phyloP scores from a whole-genome alignment of 2,329 filamentous ascomycete species.

The Alternaria sp. region DNA sequence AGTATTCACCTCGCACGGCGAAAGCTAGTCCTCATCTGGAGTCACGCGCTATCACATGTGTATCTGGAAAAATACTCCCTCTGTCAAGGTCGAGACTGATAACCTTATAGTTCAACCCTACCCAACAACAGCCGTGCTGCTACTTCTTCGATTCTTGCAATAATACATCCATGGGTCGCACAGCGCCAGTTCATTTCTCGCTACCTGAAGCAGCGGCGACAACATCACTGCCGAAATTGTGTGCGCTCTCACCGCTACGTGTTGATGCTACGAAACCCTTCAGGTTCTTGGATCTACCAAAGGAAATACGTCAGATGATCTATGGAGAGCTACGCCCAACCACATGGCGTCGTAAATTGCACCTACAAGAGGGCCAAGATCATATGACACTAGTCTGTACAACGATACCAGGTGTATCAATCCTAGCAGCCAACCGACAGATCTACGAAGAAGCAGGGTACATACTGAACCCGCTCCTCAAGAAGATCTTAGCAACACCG shows the following conservation, averaged over 20 bases:
- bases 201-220: neutral
- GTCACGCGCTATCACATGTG: neutral
- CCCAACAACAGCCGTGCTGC: neutral
- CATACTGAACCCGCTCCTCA: neutral
- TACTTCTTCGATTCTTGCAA: neutral
- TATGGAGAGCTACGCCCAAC: conserved; percentile 9
- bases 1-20: no score
- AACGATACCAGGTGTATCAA: conserved; percentile 2
- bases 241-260: neutral
- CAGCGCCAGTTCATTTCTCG: neutral
- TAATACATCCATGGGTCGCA: neutral
- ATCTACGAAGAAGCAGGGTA: conserved; percentile 10
- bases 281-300: conserved; percentile 14
- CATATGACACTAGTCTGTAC: conserved; percentile 13
- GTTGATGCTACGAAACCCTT: neutral
- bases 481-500: neutral
- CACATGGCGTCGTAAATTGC: neutral
- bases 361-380: neutral
- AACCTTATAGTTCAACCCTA: neutral
- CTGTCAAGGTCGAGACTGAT: neutral
- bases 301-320: conserved; percentile 18
- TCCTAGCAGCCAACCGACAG: conserved; percentile 10
- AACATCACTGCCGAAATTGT: neutral
- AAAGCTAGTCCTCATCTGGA: neutral
- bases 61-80: neutral